Evolutionary conservation across 1,284 basidiomycete genomes (phyloP).

Genomic region (Leccinum griseonigrum): DNA sequence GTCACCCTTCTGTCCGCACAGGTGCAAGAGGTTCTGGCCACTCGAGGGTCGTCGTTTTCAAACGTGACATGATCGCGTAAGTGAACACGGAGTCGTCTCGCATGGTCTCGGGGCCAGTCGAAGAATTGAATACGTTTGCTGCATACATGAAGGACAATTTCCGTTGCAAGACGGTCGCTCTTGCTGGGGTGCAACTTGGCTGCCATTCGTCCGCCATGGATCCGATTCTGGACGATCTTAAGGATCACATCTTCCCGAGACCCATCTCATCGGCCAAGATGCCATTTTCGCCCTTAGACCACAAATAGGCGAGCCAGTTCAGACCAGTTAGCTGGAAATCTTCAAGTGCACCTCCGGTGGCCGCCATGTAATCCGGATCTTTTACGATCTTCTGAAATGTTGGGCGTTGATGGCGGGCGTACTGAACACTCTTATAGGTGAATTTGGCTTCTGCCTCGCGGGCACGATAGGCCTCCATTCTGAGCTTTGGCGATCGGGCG

Average conservation of each 20-base stretch:
- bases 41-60: constrained; percentile 31
- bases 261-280: constrained; percentile 99
- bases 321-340: constrained; percentile 98
- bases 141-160: constrained; percentile 36
- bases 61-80: constrained; percentile 51
- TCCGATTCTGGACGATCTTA: constrained; percentile 50
- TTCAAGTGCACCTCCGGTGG: constrained; percentile 84
- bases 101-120: constrained; percentile 54
- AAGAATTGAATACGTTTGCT: constrained; percentile 43
- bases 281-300: constrained; percentile 94
- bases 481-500: constrained; percentile 70
- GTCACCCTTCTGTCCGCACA: constrained; percentile 40
- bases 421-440: constrained; percentile 82
- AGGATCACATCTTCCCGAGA: constrained; percentile 59
- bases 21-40: constrained; percentile 37
- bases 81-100: constrained; percentile 57
- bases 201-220: constrained; percentile 65
- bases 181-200: constrained; percentile 53
- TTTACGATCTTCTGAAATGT: constrained; percentile 83
- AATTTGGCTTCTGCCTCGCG: constrained; percentile 81
- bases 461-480: constrained; percentile 76
- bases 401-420: constrained; percentile 73
- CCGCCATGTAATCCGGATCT: constrained; percentile 86
- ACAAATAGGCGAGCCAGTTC: constrained; percentile 97
- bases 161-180: constrained; percentile 39